A percentile compares a stretch with the other conserved stretches of the same genome.
These are phyloP conservation scores for Penicillium manginii DNA, from an alignment of 495 filamentous ascomycete genomes.

Conservation along the genomic window DNA sequence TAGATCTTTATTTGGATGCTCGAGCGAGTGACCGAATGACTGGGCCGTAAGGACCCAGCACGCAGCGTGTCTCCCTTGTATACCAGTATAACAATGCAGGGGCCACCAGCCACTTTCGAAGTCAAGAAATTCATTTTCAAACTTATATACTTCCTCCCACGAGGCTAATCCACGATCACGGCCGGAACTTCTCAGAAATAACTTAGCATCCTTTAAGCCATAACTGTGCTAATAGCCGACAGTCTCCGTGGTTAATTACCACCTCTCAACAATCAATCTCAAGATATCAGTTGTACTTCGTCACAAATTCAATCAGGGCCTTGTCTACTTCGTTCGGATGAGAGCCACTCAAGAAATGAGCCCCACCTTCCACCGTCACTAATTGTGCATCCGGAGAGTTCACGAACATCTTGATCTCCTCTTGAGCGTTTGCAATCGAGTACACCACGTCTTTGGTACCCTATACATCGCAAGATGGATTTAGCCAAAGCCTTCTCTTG, in stretches of 20 bases:
- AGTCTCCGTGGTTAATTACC: constrained; percentile 1
- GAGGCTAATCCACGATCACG: not conserved
- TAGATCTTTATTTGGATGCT: constrained; percentile 1
- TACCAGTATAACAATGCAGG: not conserved
- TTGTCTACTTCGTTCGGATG: constrained; percentile 14
- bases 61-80: not conserved
- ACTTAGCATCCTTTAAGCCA: not conserved
- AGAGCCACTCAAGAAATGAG: constrained; percentile 61
- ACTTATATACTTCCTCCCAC: constrained; percentile 7
- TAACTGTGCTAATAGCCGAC: not conserved
- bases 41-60: not conserved
- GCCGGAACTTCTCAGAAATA: not conserved
- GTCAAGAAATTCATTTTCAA: not conserved
- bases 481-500: not conserved
- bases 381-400: constrained; percentile 53
- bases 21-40: not conserved
- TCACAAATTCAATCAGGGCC: constrained; percentile 13
- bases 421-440: constrained; percentile 45
- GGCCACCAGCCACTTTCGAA: not conserved
- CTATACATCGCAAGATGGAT: constrained; percentile 23
- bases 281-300: not conserved
- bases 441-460: constrained; percentile 59
- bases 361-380: constrained; percentile 52
- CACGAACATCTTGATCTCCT: constrained; percentile 63
- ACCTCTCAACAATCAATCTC: not conserved